Evolutionary conservation across 257 asterid species (phyloP).

Genomic region (Solanum stenotomum): DNA sequence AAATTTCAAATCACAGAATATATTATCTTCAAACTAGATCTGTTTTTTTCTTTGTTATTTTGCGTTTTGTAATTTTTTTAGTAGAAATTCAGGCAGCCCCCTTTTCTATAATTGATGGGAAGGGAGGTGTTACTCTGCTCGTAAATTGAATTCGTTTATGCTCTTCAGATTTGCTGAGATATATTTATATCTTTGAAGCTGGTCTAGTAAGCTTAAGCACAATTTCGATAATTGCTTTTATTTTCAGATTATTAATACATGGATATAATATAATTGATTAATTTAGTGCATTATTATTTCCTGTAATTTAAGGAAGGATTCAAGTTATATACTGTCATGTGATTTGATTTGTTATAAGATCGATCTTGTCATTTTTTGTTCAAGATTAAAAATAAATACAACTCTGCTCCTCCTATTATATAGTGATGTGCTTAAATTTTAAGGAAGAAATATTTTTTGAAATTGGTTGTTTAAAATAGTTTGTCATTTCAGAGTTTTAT

Average conservation of each 20-base stretch:
- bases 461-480: too few relatives aligned
- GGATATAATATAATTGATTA: not conserved
- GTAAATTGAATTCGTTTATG: slow-evolving; percentile 25
- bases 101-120: slow-evolving; percentile 24
- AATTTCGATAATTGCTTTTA: not conserved
- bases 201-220: slow-evolving; percentile 68
- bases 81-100: slow-evolving; percentile 75
- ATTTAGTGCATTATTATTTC: too few relatives aligned
- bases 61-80: not conserved
- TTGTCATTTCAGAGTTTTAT: too few relatives aligned
- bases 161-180: slow-evolving; percentile 78
- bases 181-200: slow-evolving; percentile 29
- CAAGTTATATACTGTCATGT: too few relatives aligned
- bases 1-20: not conserved
- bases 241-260: not conserved
- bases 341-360: too few relatives aligned
- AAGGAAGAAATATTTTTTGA: too few relatives aligned
- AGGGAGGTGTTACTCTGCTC: slow-evolving; percentile 67
- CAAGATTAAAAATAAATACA: too few relatives aligned
- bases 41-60: not conserved
- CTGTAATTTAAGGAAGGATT: too few relatives aligned
- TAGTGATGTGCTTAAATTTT: too few relatives aligned
- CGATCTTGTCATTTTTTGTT: too few relatives aligned
- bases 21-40: not conserved
- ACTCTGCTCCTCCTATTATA: too few relatives aligned